Conservation (phyloP, 2,329 filamentous ascomycete genomes). For the Parascedosporium putredinis region DNA sequence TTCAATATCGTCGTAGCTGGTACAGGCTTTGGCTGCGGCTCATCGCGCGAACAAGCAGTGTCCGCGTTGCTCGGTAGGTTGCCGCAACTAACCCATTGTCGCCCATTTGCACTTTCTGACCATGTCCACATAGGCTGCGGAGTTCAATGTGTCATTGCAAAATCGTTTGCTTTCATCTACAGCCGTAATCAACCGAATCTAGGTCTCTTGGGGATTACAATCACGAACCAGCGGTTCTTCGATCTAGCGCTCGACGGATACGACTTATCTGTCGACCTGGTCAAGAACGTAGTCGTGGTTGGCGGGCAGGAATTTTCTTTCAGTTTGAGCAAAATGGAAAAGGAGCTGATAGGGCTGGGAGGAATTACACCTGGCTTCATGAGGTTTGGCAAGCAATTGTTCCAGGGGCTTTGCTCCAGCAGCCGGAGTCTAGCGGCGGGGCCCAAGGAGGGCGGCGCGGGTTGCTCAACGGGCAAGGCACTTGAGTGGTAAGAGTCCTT, state of each 20-base stretch:
- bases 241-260: not conserved
- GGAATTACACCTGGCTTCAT: constrained; percentile 28
- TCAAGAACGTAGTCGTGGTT: constrained; percentile 6
- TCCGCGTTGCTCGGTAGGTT: constrained; percentile 24
- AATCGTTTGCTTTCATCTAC: constrained; percentile 35
- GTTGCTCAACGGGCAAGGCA: not conserved
- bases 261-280: not conserved
- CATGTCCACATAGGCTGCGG: constrained; percentile 16
- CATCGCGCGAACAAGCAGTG: constrained; percentile 32
- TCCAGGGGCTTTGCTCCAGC: constrained; percentile 15
- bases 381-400: constrained; percentile 25
- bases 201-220: constrained; percentile 31
- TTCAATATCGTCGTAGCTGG: constrained; percentile 32
- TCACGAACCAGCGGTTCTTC: constrained; percentile 23
- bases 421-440: not conserved
- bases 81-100: too few relatives aligned
- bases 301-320: constrained; percentile 21
- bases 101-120: too few relatives aligned
- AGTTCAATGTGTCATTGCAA: constrained; percentile 31
- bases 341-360: constrained; percentile 23
- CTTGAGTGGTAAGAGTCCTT: not conserved
- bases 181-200: constrained; percentile 32
- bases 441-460: not conserved
- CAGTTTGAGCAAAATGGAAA: constrained; percentile 27
- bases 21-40: constrained; percentile 34